These are phyloP conservation scores for Eucalyptus marginata DNA, from an alignment of 345 rosid species.

Conservation along the genomic window DNA sequence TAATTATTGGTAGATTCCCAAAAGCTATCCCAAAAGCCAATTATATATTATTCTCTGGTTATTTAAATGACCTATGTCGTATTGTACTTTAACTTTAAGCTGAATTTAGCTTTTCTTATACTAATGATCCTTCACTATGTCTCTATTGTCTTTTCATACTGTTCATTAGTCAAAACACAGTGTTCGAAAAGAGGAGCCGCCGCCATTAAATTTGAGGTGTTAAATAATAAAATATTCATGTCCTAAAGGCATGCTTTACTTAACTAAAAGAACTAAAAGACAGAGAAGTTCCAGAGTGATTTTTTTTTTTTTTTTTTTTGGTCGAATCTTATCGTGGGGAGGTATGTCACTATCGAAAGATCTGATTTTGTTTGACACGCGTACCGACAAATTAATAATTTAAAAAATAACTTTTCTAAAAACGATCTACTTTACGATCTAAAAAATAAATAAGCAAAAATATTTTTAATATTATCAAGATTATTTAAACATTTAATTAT, in stretches of 20 bases:
- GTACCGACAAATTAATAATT: not conserved
- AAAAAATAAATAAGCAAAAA: too few relatives aligned
- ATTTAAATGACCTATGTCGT: not conserved
- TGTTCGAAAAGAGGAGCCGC: not conserved
- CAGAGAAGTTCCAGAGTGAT: not conserved
- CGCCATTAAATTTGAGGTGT: not conserved
- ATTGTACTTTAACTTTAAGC: not conserved
- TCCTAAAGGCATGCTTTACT: not conserved
- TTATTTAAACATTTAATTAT: too few relatives aligned
- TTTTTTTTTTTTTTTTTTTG: accelerated
- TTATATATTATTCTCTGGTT: too few relatives aligned
- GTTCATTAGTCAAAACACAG: not conserved
- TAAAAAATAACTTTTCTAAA: not conserved
- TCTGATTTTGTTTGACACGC: not conserved
- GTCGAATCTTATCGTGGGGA: not conserved
- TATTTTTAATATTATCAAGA: too few relatives aligned
- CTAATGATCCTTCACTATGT: not conserved
- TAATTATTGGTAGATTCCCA: not conserved
- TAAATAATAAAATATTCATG: not conserved
- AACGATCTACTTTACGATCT: too few relatives aligned
- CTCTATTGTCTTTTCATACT: not conserved
- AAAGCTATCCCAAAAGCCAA: too few relatives aligned
- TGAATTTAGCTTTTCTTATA: not conserved
- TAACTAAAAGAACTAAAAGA: not conserved
- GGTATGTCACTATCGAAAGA: not conserved